Percentiles rank a stretch among this genome's conserved stretches.
These are phyloP conservation scores for Pinus tabuliformis DNA, from an alignment of 75 land plant species.

Conservation along the genomic window DNA sequence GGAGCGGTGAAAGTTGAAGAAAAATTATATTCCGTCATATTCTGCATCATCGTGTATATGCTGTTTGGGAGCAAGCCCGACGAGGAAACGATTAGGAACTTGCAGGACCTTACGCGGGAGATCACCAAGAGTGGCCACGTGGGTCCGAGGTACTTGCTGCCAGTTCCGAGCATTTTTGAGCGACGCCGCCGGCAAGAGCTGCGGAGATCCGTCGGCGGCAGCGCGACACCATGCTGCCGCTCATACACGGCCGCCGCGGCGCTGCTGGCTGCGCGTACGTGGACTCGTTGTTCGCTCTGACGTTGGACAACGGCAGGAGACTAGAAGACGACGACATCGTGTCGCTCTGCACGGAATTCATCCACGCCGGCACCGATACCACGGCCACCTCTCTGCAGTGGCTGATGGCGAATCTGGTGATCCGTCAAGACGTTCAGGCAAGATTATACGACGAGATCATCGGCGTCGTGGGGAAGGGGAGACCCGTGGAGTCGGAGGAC, in stretches of 20 bases:
- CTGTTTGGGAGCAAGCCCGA: slow-evolving; percentile 57
- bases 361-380: slow-evolving; percentile 35
- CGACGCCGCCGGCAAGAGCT: slow-evolving; percentile 24
- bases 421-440: slow-evolving; percentile 19
- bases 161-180: slow-evolving; percentile 33
- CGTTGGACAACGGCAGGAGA: background rate
- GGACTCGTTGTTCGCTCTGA: slow-evolving; percentile 10
- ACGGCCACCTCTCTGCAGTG: slow-evolving; percentile 30
- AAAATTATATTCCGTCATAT: slow-evolving; percentile 39
- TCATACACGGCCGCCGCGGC: background rate
- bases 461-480: slow-evolving; percentile 4
- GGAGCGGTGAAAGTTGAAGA: slow-evolving; percentile 44
- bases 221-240: background rate
- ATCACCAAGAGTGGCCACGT: slow-evolving; percentile 38
- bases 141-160: slow-evolving; percentile 47
- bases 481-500: slow-evolving; percentile 7
- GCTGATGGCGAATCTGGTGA: slow-evolving; percentile 40
- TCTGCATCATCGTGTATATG: slow-evolving; percentile 43
- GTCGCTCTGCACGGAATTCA: slow-evolving; percentile 25
- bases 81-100: slow-evolving; percentile 20
- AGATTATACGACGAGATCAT: slow-evolving; percentile 24
- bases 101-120: slow-evolving; percentile 41
- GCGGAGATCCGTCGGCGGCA: slow-evolving; percentile 14
- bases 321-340: slow-evolving; percentile 12
- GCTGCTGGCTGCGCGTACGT: slow-evolving; percentile 2